Conservation (phyloP, 345 rosid species). For the Lepidium africanum region DNA sequence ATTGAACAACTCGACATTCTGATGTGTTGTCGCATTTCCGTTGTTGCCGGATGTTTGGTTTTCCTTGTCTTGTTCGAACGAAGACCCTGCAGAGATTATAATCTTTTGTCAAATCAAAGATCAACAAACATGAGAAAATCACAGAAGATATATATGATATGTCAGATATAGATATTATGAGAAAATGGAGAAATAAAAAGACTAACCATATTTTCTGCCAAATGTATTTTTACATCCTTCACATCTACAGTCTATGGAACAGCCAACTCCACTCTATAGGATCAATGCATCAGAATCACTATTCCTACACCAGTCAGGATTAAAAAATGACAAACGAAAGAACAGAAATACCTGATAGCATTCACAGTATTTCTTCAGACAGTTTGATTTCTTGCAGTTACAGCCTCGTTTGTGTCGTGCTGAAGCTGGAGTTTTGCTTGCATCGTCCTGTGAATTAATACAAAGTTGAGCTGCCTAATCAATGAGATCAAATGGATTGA, state of each 20-base stretch:
- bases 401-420: conserved; percentile 95
- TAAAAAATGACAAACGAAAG: too few relatives aligned
- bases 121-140: neutral
- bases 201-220: conserved; percentile 77
- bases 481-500: neutral
- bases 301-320: too few relatives aligned
- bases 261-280: conserved; percentile 75
- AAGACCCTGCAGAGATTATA: conserved; percentile 39
- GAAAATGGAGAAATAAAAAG: neutral
- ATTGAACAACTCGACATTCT: conserved; percentile 34
- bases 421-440: conserved; percentile 71
- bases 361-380: conserved; percentile 93
- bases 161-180: neutral
- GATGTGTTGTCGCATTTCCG: conserved; percentile 19
- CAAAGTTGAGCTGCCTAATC: neutral
- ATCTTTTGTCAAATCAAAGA: neutral
- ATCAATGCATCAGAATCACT: neutral
- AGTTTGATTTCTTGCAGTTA: conserved; percentile 89
- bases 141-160: too few relatives aligned
- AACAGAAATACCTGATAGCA: conserved; percentile 67
- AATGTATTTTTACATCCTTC: conserved; percentile 86
- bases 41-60: conserved; percentile 30
- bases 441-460: conserved; percentile 24
- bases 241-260: conserved; percentile 83
- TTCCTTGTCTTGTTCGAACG: conserved; percentile 49